Base-by-base conservation (phyloP, 768 basidiomycete genomes). In the Suillus lakei region DNA sequence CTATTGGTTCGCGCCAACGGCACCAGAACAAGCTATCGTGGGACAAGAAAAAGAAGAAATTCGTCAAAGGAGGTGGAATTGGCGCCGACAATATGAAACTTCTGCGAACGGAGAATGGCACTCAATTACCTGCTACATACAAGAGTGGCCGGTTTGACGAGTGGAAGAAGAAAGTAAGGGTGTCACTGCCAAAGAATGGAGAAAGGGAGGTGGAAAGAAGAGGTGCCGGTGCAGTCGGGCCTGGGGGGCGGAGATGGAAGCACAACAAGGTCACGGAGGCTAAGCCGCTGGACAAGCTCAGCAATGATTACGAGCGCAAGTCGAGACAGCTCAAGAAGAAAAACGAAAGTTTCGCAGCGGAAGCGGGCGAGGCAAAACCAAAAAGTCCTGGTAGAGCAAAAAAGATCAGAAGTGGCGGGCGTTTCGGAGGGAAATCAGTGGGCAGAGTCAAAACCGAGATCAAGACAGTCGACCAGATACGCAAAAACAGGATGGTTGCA, bases 41-140 rank as follows among this genome's bases (percentile, higher is more conserved):
- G 98, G 96, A 98, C 78, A 93, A 93, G 73, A 96, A 96, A 80
- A 96, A 93, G 80, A 98, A 98, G 76, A 94, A 91, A 72, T 98
- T 98, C 68, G 83, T 97, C 48, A 88, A 92, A 70, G 94, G 95
- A 5, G 91, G 89, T 63, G 93, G 94, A 13, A 83, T 79, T 51
- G 97, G 95, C 23, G 87, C 95, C 9, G 95, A 98, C 76, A 98
- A 98, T 75, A 84, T 97, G 71, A 98, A 98, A 78, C 84, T 99
- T 69, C 91, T 99, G 70, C 88, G 87, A 70, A 95, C 95, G 0
- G 98, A 99, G 78, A 95, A 90, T 70, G 98, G 98, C 4, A 88
- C 91, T 18, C 88, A 91, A 56, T 83, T 99, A 23, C 97, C 98
- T 4, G 95, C 95, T 4, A 90, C 90, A 12, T 99, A 95, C 79